These are phyloP conservation scores for Piloderma croceum DNA, from an alignment of 768 basidiomycete species.

Conservation along the genomic window DNA sequence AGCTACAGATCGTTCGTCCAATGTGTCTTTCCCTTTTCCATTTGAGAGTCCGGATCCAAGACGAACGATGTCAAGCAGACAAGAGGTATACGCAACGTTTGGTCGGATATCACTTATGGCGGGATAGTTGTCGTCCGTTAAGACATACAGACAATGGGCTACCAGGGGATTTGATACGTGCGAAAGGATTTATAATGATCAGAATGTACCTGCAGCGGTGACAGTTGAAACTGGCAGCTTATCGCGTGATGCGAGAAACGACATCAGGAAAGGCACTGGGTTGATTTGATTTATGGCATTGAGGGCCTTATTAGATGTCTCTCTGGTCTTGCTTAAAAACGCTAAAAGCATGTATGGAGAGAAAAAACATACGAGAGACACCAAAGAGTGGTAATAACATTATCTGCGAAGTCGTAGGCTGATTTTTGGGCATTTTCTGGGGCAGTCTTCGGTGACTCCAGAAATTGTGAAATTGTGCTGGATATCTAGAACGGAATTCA, in stretches of 20 bases:
- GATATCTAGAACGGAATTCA: conserved; percentile 54
- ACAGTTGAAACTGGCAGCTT: conserved; percentile 67
- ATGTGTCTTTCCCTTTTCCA: conserved; percentile 36
- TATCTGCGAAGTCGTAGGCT: conserved; percentile 85
- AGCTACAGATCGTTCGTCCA: conserved; percentile 44
- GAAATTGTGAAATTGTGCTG: conserved; percentile 58
- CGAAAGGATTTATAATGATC: neutral
- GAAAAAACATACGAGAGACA: conserved; percentile 76
- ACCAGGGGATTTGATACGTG: neutral
- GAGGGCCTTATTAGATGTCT: conserved; percentile 90
- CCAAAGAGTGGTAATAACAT: conserved; percentile 89
- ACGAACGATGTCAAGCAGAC: conserved; percentile 58
- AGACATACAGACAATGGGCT: conserved; percentile 91
- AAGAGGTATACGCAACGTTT: conserved; percentile 55
- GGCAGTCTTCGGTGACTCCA: conserved; percentile 53
- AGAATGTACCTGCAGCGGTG: conserved; percentile 66
- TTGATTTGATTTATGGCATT: conserved; percentile 78
- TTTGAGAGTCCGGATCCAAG: conserved; percentile 24
- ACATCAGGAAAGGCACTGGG: conserved; percentile 80
- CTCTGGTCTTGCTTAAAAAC: conserved; percentile 41
- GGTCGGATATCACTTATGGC: conserved; percentile 60
- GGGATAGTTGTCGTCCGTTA: conserved; percentile 86
- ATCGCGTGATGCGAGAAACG: conserved; percentile 73
- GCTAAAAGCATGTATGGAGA: neutral
- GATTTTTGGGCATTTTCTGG: conserved; percentile 68